A percentile compares a stretch with the other conserved stretches of the same genome.
These are phyloP conservation scores for Leccinum obscurum DNA, from an alignment of 768 basidiomycete species.

Conservation along the genomic window DNA sequence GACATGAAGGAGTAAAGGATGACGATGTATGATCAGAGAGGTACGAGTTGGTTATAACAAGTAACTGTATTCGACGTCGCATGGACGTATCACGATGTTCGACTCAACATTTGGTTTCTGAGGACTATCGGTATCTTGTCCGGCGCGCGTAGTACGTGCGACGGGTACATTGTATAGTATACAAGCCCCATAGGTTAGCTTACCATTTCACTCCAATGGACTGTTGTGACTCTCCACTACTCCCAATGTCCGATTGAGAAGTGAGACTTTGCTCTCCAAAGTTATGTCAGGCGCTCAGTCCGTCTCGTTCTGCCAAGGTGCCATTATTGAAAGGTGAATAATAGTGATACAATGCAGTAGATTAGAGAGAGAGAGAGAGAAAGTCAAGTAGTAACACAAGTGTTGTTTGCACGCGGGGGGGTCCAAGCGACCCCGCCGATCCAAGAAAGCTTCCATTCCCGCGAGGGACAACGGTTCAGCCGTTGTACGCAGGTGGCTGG, in stretches of 20 bases:
- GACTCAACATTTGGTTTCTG: background rate
- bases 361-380: background rate
- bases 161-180: background rate
- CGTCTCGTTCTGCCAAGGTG: background rate
- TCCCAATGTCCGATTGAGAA: conserved; percentile 1
- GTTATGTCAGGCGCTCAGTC: background rate
- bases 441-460: too few relatives aligned
- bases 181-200: too few relatives aligned
- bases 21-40: background rate
- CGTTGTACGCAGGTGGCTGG: conserved; percentile 24
- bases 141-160: background rate
- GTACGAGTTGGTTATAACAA: background rate
- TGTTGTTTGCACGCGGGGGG: background rate
- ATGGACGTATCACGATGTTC: background rate
- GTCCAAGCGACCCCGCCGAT: too few relatives aligned
- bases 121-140: background rate
- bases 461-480: background rate
- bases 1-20: background rate
- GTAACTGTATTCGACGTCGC: background rate
- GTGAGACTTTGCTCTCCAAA: conserved; percentile 7
- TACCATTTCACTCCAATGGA: background rate
- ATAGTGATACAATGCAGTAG: conserved; percentile 4
- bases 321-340: background rate
- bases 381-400: background rate
- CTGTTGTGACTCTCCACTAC: conserved; percentile 26